A percentile compares a stretch with the other conserved stretches of the same genome.
phyloP scores from a whole-genome alignment of 179 eudicot species.

The Sideroxylon spinosum region DNA sequence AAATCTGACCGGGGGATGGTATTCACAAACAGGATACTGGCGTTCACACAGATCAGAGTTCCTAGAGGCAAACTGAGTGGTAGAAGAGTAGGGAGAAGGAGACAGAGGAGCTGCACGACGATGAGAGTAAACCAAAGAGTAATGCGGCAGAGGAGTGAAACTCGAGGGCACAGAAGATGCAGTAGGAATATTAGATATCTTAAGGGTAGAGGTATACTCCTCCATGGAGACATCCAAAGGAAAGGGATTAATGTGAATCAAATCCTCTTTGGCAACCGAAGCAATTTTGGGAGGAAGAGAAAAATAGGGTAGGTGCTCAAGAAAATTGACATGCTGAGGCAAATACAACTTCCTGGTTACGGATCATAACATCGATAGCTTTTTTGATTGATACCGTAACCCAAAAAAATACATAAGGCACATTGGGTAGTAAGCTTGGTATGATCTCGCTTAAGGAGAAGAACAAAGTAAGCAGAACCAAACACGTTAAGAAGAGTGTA shows the following conservation, averaged over 20 bases:
- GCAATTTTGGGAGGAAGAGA: not conserved
- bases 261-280: not conserved
- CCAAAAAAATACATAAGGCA: not conserved
- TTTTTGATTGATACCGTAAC: not conserved
- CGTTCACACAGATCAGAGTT: too few relatives aligned
- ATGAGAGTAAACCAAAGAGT: too few relatives aligned
- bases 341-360: not conserved
- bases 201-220: not conserved
- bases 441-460: not conserved
- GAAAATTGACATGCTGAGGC: not conserved
- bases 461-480: not conserved
- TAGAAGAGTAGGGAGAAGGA: too few relatives aligned
- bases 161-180: too few relatives aligned
- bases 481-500: not conserved
- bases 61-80: too few relatives aligned
- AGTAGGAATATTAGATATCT: not conserved
- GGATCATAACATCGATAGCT: not conserved
- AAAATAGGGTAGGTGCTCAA: not conserved
- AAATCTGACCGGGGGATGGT: too few relatives aligned
- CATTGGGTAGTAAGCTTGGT: not conserved
- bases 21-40: too few relatives aligned
- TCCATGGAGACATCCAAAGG: not conserved
- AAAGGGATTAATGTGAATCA: not conserved
- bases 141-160: too few relatives aligned
- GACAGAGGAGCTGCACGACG: too few relatives aligned